These are phyloP conservation scores for Filosporella fistucella DNA, from an alignment of 495 filamentous ascomycete species.

Conservation along the genomic window DNA sequence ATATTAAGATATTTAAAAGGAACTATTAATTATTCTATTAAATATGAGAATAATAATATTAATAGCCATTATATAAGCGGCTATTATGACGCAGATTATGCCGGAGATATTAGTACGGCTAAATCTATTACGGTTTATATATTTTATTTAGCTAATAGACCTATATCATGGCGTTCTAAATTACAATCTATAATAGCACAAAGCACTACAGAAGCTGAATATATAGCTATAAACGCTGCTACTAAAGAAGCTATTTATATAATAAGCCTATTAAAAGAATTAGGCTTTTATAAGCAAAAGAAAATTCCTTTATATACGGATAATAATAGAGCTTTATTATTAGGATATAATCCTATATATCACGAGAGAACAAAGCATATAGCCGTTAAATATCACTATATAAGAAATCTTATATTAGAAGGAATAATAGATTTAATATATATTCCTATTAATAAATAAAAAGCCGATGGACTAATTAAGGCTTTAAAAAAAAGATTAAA, in stretches of 20 bases:
- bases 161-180: constrained; percentile 13
- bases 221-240: constrained; percentile 13
- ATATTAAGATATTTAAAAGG: constrained; percentile 19
- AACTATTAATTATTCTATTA: constrained; percentile 14
- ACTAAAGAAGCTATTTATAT: constrained; percentile 15
- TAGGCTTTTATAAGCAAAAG: constrained; percentile 8
- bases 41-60: constrained; percentile 9
- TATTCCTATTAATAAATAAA: constrained; percentile 7
- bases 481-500: constrained; percentile 8
- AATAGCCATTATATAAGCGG: not conserved
- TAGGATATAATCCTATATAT: constrained; percentile 13
- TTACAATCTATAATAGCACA: constrained; percentile 9
- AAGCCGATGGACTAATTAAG: constrained; percentile 14
- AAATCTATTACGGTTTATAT: constrained; percentile 13
- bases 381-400: constrained; percentile 16
- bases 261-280: constrained; percentile 6
- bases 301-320: constrained; percentile 12
- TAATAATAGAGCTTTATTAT: constrained; percentile 11
- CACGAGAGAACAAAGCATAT: constrained; percentile 14
- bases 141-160: constrained; percentile 6
- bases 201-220: constrained; percentile 9
- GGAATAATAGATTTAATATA: constrained; percentile 15
- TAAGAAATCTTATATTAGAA: constrained; percentile 12
- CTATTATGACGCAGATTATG: constrained; percentile 12
- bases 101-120: not conserved